Evolutionary conservation across 148 eudicot species (phyloP), one percentile per base, ranked within the genome.

Genomic region (Camellia lanceoleosa): DNA sequence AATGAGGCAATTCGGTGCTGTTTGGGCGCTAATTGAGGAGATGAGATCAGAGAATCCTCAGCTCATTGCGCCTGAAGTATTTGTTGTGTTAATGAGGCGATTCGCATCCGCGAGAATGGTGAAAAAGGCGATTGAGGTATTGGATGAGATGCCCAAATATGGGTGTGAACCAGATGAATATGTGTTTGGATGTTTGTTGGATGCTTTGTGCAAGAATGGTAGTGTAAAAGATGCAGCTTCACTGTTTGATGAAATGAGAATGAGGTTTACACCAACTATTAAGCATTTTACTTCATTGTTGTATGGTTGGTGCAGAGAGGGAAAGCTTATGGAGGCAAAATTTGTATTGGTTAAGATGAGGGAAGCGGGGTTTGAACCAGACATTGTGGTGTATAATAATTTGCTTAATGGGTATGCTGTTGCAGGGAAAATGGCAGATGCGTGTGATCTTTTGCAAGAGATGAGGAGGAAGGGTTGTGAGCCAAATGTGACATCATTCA

Each of bases 131-230:
- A 79, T 93, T 55, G 97, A 89, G 62, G 97, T 95, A 74, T 82
- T 95, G 18, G 97, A 93, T 82, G 97, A 92, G 85, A 95, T 95
- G 99, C 97, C 97, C 1, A 92, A 95, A 75, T 95, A 92, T 54
- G 99, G 99, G 58, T 91, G 91, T 85, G 92, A 93, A 60, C 94
- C 99, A 0, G 97, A 95, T 84, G 97, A 92, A 86, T 88, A 93
- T 80, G 97, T 88, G 5, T 95, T 95, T 81, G 98, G 97, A 76
- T 95, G 97, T 77, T 87, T 95, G 87, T 86, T 95, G 82, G 97
- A 95, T 85, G 97, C 99, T 3, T 88, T 95, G 87, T 89, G 95
- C 51, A 95, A 95, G 87, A 95, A 93, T 80, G 97, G 99, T n/a
- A 88, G 93, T 83, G 93, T 91, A 9, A 95, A 95, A 80, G 97